Evolutionary conservation across 140 eudicot species (phyloP).

Genomic region (Anethum foeniculum): DNA sequence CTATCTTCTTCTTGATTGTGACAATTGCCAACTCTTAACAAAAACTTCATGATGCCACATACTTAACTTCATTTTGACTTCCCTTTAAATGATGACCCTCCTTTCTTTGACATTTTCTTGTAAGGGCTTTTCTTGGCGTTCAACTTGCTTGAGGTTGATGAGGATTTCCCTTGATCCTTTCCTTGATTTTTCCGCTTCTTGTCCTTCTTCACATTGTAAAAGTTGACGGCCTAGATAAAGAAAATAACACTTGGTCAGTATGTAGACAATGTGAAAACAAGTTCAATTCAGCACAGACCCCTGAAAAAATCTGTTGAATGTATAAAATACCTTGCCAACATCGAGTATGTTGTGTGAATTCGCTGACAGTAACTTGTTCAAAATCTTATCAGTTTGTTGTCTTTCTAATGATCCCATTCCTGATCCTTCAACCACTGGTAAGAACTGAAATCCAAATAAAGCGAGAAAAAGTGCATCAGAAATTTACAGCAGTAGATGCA

Average conservation of each 20-base stretch:
- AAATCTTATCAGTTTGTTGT: constrained; percentile 71
- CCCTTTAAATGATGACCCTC: constrained; percentile 42
- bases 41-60: neutral
- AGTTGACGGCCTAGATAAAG: constrained; percentile 62
- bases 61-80: constrained; percentile 36
- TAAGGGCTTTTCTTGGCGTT: constrained; percentile 51
- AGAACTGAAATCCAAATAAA: constrained; percentile 21
- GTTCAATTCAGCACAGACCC: neutral
- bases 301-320: neutral
- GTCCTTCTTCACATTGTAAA: constrained; percentile 72
- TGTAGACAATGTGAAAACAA: neutral
- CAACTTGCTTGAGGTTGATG: constrained; percentile 46
- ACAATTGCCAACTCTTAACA: neutral
- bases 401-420: constrained; percentile 78
- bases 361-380: constrained; percentile 67
- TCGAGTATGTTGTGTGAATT: constrained; percentile 64
- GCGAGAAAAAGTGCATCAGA: neutral
- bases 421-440: constrained; percentile 67
- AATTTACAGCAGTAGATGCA: neutral
- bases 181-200: constrained; percentile 44
- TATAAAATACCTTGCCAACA: constrained; percentile 46
- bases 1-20: neutral
- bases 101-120: constrained; percentile 43
- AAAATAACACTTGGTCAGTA: neutral
- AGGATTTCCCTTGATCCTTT: constrained; percentile 30